Conservation (phyloP, 1,284 basidiomycete genomes). For the Leccinum subrobustum region DNA sequence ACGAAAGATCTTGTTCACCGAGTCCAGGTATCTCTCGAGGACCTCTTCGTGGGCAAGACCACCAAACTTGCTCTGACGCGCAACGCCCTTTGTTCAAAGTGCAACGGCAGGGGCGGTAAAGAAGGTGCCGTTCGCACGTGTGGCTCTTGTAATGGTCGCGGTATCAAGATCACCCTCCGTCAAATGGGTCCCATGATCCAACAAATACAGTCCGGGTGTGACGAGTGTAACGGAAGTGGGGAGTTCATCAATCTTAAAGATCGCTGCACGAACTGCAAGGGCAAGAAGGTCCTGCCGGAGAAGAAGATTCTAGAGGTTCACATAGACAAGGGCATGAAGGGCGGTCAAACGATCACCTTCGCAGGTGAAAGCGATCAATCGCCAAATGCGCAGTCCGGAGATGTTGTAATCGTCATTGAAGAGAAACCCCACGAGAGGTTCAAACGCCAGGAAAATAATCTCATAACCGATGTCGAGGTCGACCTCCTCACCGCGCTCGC, state of each 20-base stretch:
- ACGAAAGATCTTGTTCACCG: slow-evolving; percentile 99
- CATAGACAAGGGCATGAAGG: slow-evolving; percentile 99
- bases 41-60: slow-evolving; percentile 98
- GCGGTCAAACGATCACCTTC: slow-evolving; percentile 95
- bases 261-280: slow-evolving; percentile 90
- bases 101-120: slow-evolving; percentile 96
- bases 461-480: slow-evolving; percentile 85
- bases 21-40: slow-evolving; percentile 93
- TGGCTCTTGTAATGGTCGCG: slow-evolving; percentile 82
- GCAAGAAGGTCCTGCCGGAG: slow-evolving; percentile 93
- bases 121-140: slow-evolving; percentile 91
- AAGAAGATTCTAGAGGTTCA: slow-evolving; percentile 99
- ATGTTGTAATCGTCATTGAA: slow-evolving; percentile 97
- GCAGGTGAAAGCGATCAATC: slow-evolving; percentile 96
- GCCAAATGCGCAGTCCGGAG: slow-evolving; percentile 87
- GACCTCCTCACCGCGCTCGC: slow-evolving; percentile 94
- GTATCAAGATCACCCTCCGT: slow-evolving; percentile 88
- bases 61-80: slow-evolving; percentile 97
- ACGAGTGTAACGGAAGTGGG: slow-evolving; percentile 89
- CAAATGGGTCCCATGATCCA: slow-evolving; percentile 99
- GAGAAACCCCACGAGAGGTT: slow-evolving; percentile 93
- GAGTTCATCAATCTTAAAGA: slow-evolving; percentile 96
- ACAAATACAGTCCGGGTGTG: slow-evolving; percentile 95
- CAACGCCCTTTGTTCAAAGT: slow-evolving; percentile 91
- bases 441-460: slow-evolving; percentile 92